Conservation (phyloP, 306 rosid genomes). For the Glycine soja region DNA sequence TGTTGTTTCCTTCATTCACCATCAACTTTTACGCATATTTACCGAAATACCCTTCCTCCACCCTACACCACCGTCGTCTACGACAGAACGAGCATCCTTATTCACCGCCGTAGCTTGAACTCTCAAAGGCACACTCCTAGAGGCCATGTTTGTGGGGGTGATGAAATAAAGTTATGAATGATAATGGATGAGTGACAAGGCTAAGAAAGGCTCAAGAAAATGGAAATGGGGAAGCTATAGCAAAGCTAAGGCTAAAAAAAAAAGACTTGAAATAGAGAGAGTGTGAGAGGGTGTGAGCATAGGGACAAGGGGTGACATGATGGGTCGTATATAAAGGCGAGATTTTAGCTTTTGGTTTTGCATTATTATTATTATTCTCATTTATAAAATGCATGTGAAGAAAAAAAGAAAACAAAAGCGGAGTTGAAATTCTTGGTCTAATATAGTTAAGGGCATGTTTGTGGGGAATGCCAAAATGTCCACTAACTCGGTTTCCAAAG, state of each 20-base stretch:
- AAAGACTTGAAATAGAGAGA: constrained; percentile 36
- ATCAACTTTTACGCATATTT: constrained; percentile 43
- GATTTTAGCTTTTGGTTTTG: constrained; percentile 58
- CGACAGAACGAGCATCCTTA: constrained; percentile 20
- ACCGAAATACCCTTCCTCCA: constrained; percentile 53
- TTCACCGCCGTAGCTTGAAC: neutral
- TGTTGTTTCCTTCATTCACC: constrained; percentile 35
- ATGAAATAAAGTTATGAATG: constrained; percentile 14
- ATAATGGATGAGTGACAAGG: constrained; percentile 30
- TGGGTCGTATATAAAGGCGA: constrained; percentile 85
- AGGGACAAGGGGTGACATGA: constrained; percentile 63
- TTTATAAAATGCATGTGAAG: constrained; percentile 52
- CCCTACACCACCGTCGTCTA: constrained; percentile 29
- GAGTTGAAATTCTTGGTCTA: constrained; percentile 69
- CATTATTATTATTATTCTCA: neutral
- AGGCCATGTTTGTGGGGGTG: constrained; percentile 42
- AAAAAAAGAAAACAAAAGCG: constrained; percentile 16
- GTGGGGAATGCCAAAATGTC: constrained; percentile 87
- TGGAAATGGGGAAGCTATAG: constrained; percentile 28
- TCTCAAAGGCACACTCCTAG: constrained; percentile 13
- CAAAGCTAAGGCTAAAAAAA: constrained; percentile 4
- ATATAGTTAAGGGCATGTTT: constrained; percentile 78
- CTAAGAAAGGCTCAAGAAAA: constrained; percentile 26
- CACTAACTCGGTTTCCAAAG: constrained; percentile 96
- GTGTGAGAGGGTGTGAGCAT: constrained; percentile 44